phyloP scores from a whole-genome alignment of 1,139 yeast species.

The Blastobotrys indianensis region DNA sequence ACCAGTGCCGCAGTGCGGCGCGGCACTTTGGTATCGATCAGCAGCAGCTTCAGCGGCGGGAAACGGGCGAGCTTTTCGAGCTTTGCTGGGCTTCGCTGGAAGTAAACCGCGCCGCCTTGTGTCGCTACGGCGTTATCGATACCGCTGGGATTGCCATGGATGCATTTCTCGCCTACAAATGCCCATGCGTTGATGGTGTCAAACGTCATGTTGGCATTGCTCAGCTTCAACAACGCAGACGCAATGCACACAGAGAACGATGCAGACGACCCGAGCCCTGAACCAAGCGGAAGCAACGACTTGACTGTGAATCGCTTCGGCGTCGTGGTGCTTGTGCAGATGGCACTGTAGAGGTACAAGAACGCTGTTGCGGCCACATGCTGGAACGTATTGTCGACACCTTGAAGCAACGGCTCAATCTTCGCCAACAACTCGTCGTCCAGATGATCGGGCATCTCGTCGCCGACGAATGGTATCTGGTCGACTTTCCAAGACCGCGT shows the following conservation, averaged over 20 bases:
- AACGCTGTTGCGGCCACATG: constrained; percentile 83
- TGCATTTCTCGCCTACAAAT: constrained; percentile 87
- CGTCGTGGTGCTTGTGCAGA: constrained; percentile 44
- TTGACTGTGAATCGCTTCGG: constrained; percentile 62
- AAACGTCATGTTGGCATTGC: constrained; percentile 27
- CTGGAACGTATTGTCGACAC: constrained; percentile 51
- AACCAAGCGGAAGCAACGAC: constrained; percentile 90
- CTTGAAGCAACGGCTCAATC: constrained; percentile 33
- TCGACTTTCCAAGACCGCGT: constrained; percentile 53
- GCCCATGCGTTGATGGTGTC: constrained; percentile 79
- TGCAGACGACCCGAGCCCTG: constrained; percentile 95
- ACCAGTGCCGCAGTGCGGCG: constrained; percentile 83
- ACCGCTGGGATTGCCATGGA: constrained; percentile 96
- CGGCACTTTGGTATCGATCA: constrained; percentile 82
- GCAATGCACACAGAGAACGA: constrained; percentile 82
- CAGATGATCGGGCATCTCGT: constrained; percentile 46
- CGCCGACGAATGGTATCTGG: constrained; percentile 53
- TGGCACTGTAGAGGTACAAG: constrained; percentile 61
- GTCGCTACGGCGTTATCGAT: constrained; percentile 96
- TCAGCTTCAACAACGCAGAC: constrained; percentile 53
- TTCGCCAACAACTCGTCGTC: constrained; percentile 54
- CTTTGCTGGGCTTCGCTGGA: constrained; percentile 48
- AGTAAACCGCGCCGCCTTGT: constrained; percentile 92
- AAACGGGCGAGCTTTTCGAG: constrained; percentile 31
- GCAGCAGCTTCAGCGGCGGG: constrained; percentile 66